phyloP scores from a whole-genome alignment of 495 filamentous ascomycete genomes.

The Neurospora sp. region DNA sequence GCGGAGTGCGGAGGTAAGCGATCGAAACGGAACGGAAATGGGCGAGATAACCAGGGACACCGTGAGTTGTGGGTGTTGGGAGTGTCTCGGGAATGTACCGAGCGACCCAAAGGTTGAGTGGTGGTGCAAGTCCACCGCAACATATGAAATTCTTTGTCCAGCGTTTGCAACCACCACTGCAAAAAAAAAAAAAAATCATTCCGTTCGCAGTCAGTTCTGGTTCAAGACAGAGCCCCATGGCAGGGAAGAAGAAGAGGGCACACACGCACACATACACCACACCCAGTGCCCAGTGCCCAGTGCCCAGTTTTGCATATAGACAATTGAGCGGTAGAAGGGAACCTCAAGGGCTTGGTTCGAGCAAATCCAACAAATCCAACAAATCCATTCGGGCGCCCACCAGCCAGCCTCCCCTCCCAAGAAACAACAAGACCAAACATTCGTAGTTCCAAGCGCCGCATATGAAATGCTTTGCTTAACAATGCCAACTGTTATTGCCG shows the following conservation, averaged over 20 bases:
- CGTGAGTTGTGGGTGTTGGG: not conserved
- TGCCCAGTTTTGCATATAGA: not conserved
- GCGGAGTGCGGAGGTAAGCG: constrained; percentile 15
- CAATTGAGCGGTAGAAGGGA: not conserved
- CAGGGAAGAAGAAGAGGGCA: not conserved
- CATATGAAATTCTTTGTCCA: constrained; percentile 17
- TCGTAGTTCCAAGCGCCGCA: not conserved
- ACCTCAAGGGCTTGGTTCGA: not conserved
- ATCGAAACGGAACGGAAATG: not conserved
- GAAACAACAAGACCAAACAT: not conserved
- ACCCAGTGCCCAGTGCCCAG: constrained; percentile 8
- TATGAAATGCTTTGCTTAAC: not conserved
- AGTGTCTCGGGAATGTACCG: constrained; percentile 36
- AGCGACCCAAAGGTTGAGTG: constrained; percentile 15
- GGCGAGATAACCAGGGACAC: not conserved
- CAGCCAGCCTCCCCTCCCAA: not conserved
- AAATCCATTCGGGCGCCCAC: no score
- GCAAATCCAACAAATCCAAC: not conserved
- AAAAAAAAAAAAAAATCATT: not conserved
- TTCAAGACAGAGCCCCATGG: not conserved
- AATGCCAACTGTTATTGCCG: constrained; percentile 10
- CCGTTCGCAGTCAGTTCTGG: constrained; percentile 17
- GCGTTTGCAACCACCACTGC: constrained; percentile 24
- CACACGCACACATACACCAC: not conserved
- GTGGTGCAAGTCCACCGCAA: not conserved